Conservation (phyloP, 2,329 filamentous ascomycete species). For the Parastagonospora nodorum region DNA sequence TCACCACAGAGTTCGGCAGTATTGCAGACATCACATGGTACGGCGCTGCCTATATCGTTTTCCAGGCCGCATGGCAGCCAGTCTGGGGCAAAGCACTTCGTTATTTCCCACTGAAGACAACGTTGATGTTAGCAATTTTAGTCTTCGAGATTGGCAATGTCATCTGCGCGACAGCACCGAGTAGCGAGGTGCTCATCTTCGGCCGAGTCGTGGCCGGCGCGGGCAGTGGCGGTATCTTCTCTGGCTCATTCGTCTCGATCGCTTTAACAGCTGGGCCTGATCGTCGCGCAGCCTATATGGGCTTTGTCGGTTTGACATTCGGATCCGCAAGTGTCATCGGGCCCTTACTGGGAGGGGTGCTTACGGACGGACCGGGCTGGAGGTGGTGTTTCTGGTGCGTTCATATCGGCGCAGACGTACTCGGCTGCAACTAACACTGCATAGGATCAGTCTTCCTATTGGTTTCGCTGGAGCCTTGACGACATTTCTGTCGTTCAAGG, state of each 20-base stretch:
- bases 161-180: slow-evolving; percentile 52
- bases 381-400: slow-evolving; percentile 46
- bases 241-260: slow-evolving; percentile 51
- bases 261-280: slow-evolving; percentile 47
- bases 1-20: slow-evolving; percentile 44
- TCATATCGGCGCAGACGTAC: too few relatives aligned
- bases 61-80: slow-evolving; percentile 52
- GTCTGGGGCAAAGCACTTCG: slow-evolving; percentile 55
- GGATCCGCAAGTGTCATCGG: slow-evolving; percentile 48
- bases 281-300: slow-evolving; percentile 48
- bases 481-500: slow-evolving; percentile 28
- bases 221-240: slow-evolving; percentile 48
- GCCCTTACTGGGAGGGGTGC: slow-evolving; percentile 49
- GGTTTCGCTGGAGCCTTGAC: slow-evolving; percentile 43
- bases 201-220: slow-evolving; percentile 49
- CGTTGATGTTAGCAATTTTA: slow-evolving; percentile 46
- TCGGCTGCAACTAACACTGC: slow-evolving; percentile 6
- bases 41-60: slow-evolving; percentile 51
- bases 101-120: slow-evolving; percentile 50
- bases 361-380: slow-evolving; percentile 50
- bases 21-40: slow-evolving; percentile 46
- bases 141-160: slow-evolving; percentile 63
- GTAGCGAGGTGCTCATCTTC: slow-evolving; percentile 43
- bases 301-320: slow-evolving; percentile 44
- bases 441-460: slow-evolving; percentile 51